These are phyloP conservation scores for Toxicodendron radicans DNA, from an alignment of 345 rosid species.

Conservation along the genomic window DNA sequence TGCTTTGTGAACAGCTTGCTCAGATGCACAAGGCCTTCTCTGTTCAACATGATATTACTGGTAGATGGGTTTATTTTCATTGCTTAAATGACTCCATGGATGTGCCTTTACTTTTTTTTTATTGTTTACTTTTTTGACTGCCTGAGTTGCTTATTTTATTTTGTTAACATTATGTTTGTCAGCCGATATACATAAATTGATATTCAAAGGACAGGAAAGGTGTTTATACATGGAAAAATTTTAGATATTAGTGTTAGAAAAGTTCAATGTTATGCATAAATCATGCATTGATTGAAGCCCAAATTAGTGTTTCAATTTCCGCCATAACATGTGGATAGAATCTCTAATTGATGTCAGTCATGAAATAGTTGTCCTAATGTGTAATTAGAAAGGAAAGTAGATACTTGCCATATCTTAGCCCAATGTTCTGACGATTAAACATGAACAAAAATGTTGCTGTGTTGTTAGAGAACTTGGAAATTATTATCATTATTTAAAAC, in stretches of 20 bases:
- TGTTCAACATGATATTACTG: slow-evolving; percentile 40
- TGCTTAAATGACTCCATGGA: neutral
- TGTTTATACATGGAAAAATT: neutral
- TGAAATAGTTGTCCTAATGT: neutral
- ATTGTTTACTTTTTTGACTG: too few species aligned
- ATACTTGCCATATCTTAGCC: neutral
- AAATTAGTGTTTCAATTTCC: neutral
- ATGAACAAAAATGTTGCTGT: neutral
- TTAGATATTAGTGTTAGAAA: neutral
- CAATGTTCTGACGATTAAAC: neutral
- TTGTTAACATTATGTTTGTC: too few species aligned
- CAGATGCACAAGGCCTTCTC: slow-evolving; percentile 52
- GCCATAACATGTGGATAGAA: neutral
- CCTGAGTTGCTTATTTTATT: neutral
- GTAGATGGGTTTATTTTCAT: slow-evolving; percentile 18
- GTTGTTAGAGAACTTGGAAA: neutral
- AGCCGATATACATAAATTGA: neutral
- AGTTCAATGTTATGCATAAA: neutral
- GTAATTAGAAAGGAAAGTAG: neutral
- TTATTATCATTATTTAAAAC: neutral
- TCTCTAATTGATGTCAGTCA: neutral
- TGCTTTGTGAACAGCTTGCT: slow-evolving; percentile 57
- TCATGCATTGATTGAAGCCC: slow-evolving; percentile 4
- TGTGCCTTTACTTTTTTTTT: too few species aligned
- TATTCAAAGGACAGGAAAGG: neutral